A percentile compares a stretch with the other conserved stretches of the same genome.
phyloP scores from a whole-genome alignment of 768 basidiomycete species.

The Rhizopogon vesiculosus region DNA sequence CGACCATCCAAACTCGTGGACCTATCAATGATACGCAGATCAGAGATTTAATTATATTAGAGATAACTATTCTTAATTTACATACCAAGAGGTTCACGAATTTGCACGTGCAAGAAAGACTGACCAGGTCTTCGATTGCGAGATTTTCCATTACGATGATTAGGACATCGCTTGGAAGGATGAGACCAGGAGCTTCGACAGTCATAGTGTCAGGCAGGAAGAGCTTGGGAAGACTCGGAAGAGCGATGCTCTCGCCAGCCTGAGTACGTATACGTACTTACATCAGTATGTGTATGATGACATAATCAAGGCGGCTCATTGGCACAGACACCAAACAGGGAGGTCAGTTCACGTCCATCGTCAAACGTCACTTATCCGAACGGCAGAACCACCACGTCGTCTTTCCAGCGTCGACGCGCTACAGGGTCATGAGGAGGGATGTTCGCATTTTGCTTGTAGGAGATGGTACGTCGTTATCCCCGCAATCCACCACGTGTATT shows the following conservation, averaged over 20 bases:
- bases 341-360: background rate
- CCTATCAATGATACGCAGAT: constrained; percentile 28
- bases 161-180: constrained; percentile 52
- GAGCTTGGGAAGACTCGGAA: no score
- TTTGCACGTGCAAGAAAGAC: constrained; percentile 25
- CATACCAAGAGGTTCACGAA: constrained; percentile 35
- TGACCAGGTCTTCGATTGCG: constrained; percentile 35
- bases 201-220: background rate
- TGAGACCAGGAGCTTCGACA: constrained; percentile 2
- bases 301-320: no score
- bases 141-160: constrained; percentile 47
- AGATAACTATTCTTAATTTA: no score
- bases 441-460: constrained; percentile 92
- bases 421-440: constrained; percentile 74
- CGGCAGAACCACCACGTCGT: background rate
- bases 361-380: background rate
- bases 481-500: constrained; percentile 4
- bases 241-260: no score
- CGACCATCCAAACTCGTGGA: constrained; percentile 59
- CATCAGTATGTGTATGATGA: no score
- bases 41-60: no score
- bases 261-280: no score
- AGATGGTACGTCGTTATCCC: constrained; percentile 59
- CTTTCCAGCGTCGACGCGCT: background rate
- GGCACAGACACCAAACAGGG: background rate